Evolutionary conservation across 495 filamentous ascomycete species (phyloP).

Genomic region (Hypomontagnella monticulosa): DNA sequence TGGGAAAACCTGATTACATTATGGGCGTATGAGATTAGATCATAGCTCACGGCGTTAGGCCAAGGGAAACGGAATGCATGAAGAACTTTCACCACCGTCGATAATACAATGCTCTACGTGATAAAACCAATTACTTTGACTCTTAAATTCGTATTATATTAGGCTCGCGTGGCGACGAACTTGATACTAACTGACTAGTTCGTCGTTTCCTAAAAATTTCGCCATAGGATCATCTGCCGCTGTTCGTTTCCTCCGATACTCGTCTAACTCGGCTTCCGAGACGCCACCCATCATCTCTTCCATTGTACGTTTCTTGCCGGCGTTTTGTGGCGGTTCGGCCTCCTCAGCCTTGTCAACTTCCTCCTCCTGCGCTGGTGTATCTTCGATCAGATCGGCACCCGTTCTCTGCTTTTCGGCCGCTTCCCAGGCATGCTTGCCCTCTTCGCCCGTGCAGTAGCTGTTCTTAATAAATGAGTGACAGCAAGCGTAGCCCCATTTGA

Average conservation of each 20-base stretch:
- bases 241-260: constrained; percentile 76
- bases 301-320: constrained; percentile 71
- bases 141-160: constrained; percentile 9
- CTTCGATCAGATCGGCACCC: constrained; percentile 55
- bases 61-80: constrained; percentile 52
- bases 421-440: constrained; percentile 78
- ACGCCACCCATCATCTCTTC: constrained; percentile 80
- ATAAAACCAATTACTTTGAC: constrained; percentile 13
- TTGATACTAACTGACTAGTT: constrained; percentile 41
- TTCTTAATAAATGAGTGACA: constrained; percentile 94
- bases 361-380: constrained; percentile 36
- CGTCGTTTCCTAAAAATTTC: constrained; percentile 63
- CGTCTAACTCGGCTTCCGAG: constrained; percentile 83
- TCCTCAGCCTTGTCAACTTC: constrained; percentile 46
- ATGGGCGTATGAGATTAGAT: constrained; percentile 36
- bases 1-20: constrained; percentile 54
- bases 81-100: constrained; percentile 45
- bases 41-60: constrained; percentile 51
- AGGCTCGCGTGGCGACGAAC: not conserved
- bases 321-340: constrained; percentile 35
- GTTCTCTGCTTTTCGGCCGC: constrained; percentile 68
- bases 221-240: constrained; percentile 87
- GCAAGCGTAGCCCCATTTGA: constrained; percentile 97
- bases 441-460: constrained; percentile 94
- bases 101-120: constrained; percentile 32